These are phyloP conservation scores for Syzygium aqueum DNA, from an alignment of 345 rosid genomes.

Conservation along the genomic window DNA sequence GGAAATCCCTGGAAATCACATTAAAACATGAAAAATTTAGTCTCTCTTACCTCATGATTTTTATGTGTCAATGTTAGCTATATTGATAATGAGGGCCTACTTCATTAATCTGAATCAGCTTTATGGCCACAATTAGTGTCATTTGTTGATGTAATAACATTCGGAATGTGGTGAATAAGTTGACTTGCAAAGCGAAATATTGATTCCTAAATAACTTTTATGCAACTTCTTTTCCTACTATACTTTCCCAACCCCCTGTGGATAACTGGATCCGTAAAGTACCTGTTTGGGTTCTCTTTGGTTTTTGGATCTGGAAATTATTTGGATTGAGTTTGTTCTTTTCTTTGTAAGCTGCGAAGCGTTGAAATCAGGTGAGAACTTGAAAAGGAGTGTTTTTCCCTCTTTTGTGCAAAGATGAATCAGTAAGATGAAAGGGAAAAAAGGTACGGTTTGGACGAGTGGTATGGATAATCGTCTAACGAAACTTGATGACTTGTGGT, in stretches of 20 bases:
- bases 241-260: background rate
- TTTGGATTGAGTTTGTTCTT: background rate
- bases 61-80: background rate
- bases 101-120: background rate
- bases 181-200: background rate
- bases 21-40: accelerated
- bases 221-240: background rate
- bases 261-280: background rate
- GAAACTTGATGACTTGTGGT: background rate
- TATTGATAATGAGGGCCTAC: background rate
- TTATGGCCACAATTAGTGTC: background rate
- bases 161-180: background rate
- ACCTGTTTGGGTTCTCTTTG: background rate
- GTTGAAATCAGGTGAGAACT: background rate
- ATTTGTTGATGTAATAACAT: background rate
- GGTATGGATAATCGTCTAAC: background rate
- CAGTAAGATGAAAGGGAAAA: no score
- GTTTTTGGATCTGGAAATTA: background rate
- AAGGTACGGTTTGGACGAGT: no score
- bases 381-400: background rate
- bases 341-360: background rate
- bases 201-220: background rate
- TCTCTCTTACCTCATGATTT: background rate
- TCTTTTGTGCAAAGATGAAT: no score
- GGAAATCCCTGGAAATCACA: slow-evolving; percentile 67